Evolutionary conservation across 2,329 filamentous ascomycete genomes (phyloP).

Genomic region (Verticillium klebahnii): DNA sequence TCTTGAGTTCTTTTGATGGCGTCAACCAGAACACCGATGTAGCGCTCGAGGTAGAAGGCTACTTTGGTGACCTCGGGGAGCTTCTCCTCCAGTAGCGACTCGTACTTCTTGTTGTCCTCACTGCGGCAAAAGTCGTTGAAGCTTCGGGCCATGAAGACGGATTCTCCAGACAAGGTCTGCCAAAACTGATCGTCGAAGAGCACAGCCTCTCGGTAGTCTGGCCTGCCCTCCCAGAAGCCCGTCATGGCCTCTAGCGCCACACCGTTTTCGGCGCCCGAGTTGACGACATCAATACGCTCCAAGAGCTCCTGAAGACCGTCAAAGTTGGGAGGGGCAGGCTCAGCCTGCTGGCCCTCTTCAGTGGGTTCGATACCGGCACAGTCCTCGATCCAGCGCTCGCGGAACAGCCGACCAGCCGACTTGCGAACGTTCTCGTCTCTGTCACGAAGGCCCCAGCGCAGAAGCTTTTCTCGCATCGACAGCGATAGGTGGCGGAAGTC

Average conservation of each 20-base stretch:
- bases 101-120: conserved; percentile 68
- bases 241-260: conserved; percentile 92
- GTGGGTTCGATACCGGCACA: conserved; percentile 67
- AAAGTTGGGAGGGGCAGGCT: conserved; percentile 62
- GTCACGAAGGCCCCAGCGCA: conserved; percentile 91
- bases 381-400: conserved; percentile 96
- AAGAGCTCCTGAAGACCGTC: conserved; percentile 86
- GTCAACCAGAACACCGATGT: conserved; percentile 66
- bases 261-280: conserved; percentile 83
- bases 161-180: conserved; percentile 78
- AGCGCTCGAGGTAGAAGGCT: conserved; percentile 79
- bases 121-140: conserved; percentile 90
- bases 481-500: conserved; percentile 93
- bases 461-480: conserved; percentile 89
- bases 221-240: conserved; percentile 91
- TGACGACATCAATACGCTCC: conserved; percentile 89
- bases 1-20: conserved; percentile 55
- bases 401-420: conserved; percentile 83
- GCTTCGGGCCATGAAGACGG: conserved; percentile 83
- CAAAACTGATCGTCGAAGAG: conserved; percentile 72
- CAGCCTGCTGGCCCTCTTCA: conserved; percentile 50
- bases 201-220: conserved; percentile 72
- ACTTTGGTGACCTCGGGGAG: conserved; percentile 91
- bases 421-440: conserved; percentile 92
- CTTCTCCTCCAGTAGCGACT: conserved; percentile 80